phyloP scores from a whole-genome alignment of 768 basidiomycete genomes.

The Lactifluus rugatus region DNA sequence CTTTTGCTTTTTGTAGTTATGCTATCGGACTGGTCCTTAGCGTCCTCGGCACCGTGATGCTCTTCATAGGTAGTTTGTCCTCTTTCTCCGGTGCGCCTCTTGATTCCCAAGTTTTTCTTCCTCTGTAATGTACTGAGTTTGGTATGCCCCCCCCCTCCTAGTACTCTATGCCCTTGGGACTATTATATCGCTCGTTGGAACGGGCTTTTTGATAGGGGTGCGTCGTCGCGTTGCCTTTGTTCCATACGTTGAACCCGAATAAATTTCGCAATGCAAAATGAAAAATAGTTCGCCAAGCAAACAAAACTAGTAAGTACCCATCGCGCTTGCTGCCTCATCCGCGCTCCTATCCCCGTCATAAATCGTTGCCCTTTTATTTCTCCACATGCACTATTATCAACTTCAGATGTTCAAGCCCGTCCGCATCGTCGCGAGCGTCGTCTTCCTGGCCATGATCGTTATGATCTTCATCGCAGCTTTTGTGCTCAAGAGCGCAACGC shows the following conservation, averaged over 20 bases:
- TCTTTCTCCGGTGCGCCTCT: constrained; percentile 63
- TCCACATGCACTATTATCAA: not conserved
- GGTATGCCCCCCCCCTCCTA: constrained; percentile 25
- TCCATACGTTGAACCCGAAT: not conserved
- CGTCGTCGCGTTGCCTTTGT: constrained; percentile 25
- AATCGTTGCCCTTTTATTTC: too few species aligned
- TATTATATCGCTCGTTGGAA: constrained; percentile 73
- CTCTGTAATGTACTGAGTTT: not conserved
- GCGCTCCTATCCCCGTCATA: not conserved
- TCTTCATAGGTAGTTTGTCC: constrained; percentile 59
- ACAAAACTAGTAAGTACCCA: constrained; percentile 53
- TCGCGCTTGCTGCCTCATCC: not conserved
- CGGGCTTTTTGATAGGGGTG: constrained; percentile 86
- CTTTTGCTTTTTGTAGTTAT: constrained; percentile 38
- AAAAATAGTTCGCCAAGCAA: constrained; percentile 61
- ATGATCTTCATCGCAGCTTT: constrained; percentile 85
- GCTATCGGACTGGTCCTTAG: constrained; percentile 70
- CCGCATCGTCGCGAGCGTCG: constrained; percentile 68
- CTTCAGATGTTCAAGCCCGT: constrained; percentile 93
- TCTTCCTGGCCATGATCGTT: constrained; percentile 69
- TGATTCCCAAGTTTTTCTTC: not conserved
- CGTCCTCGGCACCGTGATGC: constrained; percentile 64
- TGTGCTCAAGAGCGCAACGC: constrained; percentile 53
- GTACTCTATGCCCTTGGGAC: constrained; percentile 80
- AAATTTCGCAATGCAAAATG: not conserved